Base-by-base conservation (phyloP, 768 basidiomycete species). In the Tephrocybe sp. region DNA sequence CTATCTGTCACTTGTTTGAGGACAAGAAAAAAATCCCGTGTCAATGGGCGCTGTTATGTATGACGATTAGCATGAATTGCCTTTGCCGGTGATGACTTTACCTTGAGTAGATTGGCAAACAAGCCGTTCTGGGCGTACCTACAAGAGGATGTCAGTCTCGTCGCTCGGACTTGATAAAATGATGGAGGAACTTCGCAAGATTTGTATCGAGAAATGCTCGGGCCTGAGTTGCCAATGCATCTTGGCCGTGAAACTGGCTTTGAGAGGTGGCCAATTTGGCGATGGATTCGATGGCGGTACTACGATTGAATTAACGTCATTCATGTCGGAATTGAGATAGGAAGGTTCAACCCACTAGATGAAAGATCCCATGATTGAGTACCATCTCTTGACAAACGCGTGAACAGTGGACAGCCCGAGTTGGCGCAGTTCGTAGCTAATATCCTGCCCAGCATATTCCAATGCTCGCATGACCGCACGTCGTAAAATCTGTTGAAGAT, bases 361-460 rank as follows among this genome's bases (percentile, higher is more conserved):
- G 51, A 83, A 71, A 34, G 74, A 70, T 21, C 81, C 78, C 49
- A 79, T 74, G 32, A 81, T 69, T 7, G 69, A 64, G 28, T 80
- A 75, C 70, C 82, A 87, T 54, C 76, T 70, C 55, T 80, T 84
- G 52, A 88, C 76, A 54, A 83, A 85, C 3, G 81, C 78, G 51
- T 85, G 84, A 17, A 77, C 73, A 8, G 78, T 74, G 2, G 85
- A 81, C 39, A 91, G 63, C 15, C 81, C 75, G 7, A 89, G 67
- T 55, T 87, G 85, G 7, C 85, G 81, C 24, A 87, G 58, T 58
- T 90, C 88, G 45, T 86, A 83, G 60, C 79, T 84, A 43, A 85
- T 66, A 33, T 85, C 77, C 36, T 72, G 66, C 3, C 77, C 64
- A 33, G 85, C 58, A 8, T 84, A 60, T 25, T 80, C 82, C 45